A percentile compares a stretch with the other conserved stretches of the same genome.
phyloP scores from a whole-genome alignment of 805 yeast species.

The Candida coquimbonensis region DNA sequence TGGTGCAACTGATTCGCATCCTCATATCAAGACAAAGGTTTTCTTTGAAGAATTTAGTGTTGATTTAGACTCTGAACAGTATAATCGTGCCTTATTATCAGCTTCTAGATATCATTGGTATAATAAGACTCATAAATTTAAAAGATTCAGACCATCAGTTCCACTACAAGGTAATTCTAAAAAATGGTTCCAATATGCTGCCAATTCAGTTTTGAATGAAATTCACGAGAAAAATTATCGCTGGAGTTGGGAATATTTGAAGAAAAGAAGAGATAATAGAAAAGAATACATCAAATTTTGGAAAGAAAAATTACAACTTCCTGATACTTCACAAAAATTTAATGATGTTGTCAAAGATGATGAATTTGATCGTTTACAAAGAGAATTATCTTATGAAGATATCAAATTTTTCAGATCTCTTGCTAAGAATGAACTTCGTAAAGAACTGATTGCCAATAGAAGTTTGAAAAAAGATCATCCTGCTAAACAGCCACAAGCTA shows the following conservation, averaged over 20 bases:
- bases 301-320: conserved; percentile 45
- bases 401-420: conserved; percentile 78
- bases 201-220: conserved; percentile 65
- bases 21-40: conserved; percentile 68
- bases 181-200: conserved; percentile 81
- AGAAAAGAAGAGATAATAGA: conserved; percentile 65
- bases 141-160: conserved; percentile 59
- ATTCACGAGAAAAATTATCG: conserved; percentile 72
- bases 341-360: conserved; percentile 30
- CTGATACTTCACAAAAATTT: conserved; percentile 24
- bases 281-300: conserved; percentile 59
- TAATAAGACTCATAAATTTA: conserved; percentile 66
- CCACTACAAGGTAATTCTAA: conserved; percentile 51
- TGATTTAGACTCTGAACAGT: conserved; percentile 78
- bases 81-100: conserved; percentile 72
- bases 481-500: conserved; percentile 9
- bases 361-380: conserved; percentile 48
- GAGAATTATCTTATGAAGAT: conserved; percentile 62
- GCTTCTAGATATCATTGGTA: conserved; percentile 78
- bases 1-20: conserved; percentile 61
- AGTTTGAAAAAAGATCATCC: conserved; percentile 1
- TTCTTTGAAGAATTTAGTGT: conserved; percentile 87
- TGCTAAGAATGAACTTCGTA: conserved; percentile 59
- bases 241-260: conserved; percentile 87
- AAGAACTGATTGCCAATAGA: conserved; percentile 32